Base-by-base conservation (phyloP, 768 basidiomycete species). In the Sarcodon aspratus region DNA sequence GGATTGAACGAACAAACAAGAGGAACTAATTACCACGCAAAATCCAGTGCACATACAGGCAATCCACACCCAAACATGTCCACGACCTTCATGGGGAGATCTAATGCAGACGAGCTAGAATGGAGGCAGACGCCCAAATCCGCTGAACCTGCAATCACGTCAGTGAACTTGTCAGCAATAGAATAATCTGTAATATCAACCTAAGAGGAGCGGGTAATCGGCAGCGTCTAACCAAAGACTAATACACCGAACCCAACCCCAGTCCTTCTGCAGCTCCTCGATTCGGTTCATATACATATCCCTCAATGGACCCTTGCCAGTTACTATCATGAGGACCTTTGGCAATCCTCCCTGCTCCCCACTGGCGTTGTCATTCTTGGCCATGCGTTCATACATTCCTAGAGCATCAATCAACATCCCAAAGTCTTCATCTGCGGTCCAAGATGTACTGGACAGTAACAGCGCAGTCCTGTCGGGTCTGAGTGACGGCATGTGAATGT, bases 51-150 rank as follows among this genome's bases (percentile, higher is more conserved):
- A 52, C 94, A 86, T 7, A 97, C 96, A 0, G 95, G 95, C 49
- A 98, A 70, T 5, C 85, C 85, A 56, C 94, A 97, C 4, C 96
- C 96, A 67, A 98, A 97, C 95, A 98, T 97, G 63, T 99, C 96
- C 7, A 99, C 92, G 5, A 99, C 81, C 64, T 99, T 99, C 96
- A 99, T 99, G 3, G 96, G 96, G 48, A 99, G 69, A 65, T 99
- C 96, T 49, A 93, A 67, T 1, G 78, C 85, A 2, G 90, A 94
- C 0, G 90, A 91, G 62, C 90, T 94, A 6, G 80, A 78, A 66
- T 99, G 96, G 45, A 99, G 66, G 52, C 81, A 92, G 50, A 98
- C 76, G 2, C 96, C 96, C 36, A 99, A 57, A 63, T 99, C 93
- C 9, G 93, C 90, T 3, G 89, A 85, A 33, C 92, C 90, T 91